Evolutionary conservation across 1,284 basidiomycete species (phyloP).

Genomic region (Austroboletus rostrupii): DNA sequence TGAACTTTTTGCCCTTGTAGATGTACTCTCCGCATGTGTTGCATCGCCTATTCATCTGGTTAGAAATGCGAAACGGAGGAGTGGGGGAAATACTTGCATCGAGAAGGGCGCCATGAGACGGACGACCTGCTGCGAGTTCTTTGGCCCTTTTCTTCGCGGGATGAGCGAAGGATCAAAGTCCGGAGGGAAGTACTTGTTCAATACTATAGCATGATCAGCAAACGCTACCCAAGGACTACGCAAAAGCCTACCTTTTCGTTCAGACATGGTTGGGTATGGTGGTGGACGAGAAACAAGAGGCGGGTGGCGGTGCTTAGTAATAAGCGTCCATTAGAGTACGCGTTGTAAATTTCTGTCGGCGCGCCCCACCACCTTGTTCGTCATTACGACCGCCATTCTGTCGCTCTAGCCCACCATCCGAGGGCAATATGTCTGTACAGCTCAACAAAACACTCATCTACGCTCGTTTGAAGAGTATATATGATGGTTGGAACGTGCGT

Average conservation of each 20-base stretch:
- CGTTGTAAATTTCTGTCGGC: conserved; percentile 30
- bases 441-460: conserved; percentile 61
- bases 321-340: conserved; percentile 17
- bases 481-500: conserved; percentile 74
- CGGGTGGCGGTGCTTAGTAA: conserved; percentile 27
- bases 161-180: conserved; percentile 99
- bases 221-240: neutral
- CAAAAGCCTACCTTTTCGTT: conserved; percentile 70
- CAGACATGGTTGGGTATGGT: conserved; percentile 85
- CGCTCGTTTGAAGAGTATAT: conserved; percentile 62
- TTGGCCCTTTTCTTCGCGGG: conserved; percentile 82
- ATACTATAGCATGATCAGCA: conserved; percentile 45
- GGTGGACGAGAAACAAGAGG: conserved; percentile 7
- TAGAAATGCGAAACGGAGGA: neutral
- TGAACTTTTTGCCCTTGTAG: conserved; percentile 99
- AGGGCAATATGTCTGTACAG: conserved; percentile 41
- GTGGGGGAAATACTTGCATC: conserved; percentile 56
- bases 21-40: conserved; percentile 97
- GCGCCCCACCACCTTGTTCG: conserved; percentile 17
- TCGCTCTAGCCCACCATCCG: conserved; percentile 1
- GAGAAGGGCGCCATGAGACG: conserved; percentile 99
- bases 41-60: conserved; percentile 61
- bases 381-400: neutral
- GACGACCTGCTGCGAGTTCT: conserved; percentile 93
- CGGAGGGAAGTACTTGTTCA: conserved; percentile 90